These are phyloP conservation scores for Fusarium temperatum DNA, from an alignment of 2,329 filamentous ascomycete genomes.

Conservation along the genomic window DNA sequence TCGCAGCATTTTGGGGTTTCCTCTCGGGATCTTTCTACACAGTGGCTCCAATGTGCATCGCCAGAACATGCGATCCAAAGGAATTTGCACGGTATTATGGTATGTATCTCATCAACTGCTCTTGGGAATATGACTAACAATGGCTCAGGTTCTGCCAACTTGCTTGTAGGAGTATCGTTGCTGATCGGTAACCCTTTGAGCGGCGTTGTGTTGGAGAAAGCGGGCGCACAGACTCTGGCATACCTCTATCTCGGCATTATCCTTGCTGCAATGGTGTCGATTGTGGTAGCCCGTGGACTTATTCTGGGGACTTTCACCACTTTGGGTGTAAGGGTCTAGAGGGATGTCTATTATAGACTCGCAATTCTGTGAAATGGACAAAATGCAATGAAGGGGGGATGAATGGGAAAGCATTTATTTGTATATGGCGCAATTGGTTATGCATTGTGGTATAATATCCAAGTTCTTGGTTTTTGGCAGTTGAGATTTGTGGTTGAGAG, in stretches of 20 bases:
- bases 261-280: constrained; percentile 42
- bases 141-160: constrained; percentile 54
- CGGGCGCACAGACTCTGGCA: constrained; percentile 53
- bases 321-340: constrained; percentile 10
- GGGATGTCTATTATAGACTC: background rate
- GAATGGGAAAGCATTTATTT: background rate
- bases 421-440: background rate
- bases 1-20: constrained; percentile 57
- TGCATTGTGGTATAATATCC: no score
- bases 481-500: background rate
- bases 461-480: background rate
- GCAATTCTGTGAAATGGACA: no score
- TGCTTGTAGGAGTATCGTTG: constrained; percentile 53
- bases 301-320: constrained; percentile 10
- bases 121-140: constrained; percentile 23
- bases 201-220: constrained; percentile 53
- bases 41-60: constrained; percentile 52
- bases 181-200: constrained; percentile 55
- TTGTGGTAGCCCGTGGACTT: constrained; percentile 32
- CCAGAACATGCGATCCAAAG: constrained; percentile 53
- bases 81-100: constrained; percentile 55
- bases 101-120: background rate
- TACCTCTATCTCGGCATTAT: constrained; percentile 55
- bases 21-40: constrained; percentile 56
- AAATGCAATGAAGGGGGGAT: background rate